phyloP scores from a whole-genome alignment of 2,329 filamentous ascomycete genomes.

The Blastomyces parvus region DNA sequence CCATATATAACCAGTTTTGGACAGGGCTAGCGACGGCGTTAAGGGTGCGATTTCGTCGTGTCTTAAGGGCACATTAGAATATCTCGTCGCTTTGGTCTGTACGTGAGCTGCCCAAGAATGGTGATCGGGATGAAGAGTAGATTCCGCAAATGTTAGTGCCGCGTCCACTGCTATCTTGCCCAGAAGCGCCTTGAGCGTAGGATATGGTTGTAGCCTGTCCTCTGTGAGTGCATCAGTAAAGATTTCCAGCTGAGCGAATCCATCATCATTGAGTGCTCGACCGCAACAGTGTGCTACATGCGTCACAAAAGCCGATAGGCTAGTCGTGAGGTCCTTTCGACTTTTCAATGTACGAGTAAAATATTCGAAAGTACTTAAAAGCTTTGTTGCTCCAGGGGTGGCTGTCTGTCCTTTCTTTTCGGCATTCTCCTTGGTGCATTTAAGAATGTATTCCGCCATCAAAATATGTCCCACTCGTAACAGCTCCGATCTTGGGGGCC shows the following conservation, averaged over 20 bases:
- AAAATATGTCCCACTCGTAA: slow-evolving; percentile 15
- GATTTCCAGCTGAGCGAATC: slow-evolving; percentile 19
- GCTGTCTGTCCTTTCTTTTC: neutral
- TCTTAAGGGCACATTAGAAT: slow-evolving; percentile 13
- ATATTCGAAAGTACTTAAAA: slow-evolving; percentile 22
- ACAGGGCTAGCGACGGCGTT: slow-evolving; percentile 13
- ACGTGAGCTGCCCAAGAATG: slow-evolving; percentile 33
- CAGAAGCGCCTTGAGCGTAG: slow-evolving; percentile 24
- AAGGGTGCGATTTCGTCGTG: slow-evolving; percentile 12
- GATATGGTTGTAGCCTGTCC: slow-evolving; percentile 16
- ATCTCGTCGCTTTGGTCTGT: slow-evolving; percentile 25
- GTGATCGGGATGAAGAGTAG: slow-evolving; percentile 29
- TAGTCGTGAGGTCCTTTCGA: slow-evolving; percentile 26
- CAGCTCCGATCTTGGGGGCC: slow-evolving; percentile 6
- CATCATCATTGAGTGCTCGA: slow-evolving; percentile 17
- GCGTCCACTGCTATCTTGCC: slow-evolving; percentile 30
- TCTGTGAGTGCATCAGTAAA: slow-evolving; percentile 21
- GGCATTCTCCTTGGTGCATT: neutral
- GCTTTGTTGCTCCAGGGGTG: neutral
- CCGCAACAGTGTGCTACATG: slow-evolving; percentile 29
- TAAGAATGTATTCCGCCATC: slow-evolving; percentile 14
- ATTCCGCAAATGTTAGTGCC: slow-evolving; percentile 34
- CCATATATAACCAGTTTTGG: slow-evolving; percentile 38
- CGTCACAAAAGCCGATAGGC: slow-evolving; percentile 27
- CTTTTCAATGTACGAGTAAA: slow-evolving; percentile 24